Percentiles rank a stretch among this genome's conserved stretches.
These are phyloP conservation scores for Rosa multiflora DNA, from an alignment of 306 rosid species.

Conservation along the genomic window DNA sequence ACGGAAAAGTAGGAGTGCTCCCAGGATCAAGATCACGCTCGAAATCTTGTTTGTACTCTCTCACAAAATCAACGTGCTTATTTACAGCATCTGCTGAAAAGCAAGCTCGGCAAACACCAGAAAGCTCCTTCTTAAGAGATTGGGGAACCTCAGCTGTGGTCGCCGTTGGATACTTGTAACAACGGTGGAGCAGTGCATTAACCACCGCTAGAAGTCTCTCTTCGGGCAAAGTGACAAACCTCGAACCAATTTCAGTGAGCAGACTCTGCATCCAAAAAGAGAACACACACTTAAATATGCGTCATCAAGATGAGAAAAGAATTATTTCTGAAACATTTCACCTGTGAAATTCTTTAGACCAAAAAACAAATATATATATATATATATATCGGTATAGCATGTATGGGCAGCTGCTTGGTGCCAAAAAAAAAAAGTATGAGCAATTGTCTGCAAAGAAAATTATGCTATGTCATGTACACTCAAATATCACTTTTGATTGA, in stretches of 20 bases:
- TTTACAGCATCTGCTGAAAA: constrained; percentile 96
- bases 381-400: neutral
- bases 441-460: neutral
- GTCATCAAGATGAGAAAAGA: constrained; percentile 4
- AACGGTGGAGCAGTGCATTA: constrained; percentile 97
- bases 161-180: constrained; percentile 99
- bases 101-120: constrained; percentile 99
- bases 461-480: neutral
- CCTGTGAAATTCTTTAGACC: neutral
- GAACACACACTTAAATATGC: constrained; percentile 11
- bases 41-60: constrained; percentile 96
- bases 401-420: neutral
- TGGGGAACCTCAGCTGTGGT: constrained; percentile 99
- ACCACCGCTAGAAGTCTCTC: constrained; percentile 99
- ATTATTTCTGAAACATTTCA: neutral
- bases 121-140: constrained; percentile 97
- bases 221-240: constrained; percentile 97
- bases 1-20: constrained; percentile 84
- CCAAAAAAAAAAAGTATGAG: neutral
- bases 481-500: neutral
- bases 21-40: constrained; percentile 99
- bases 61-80: constrained; percentile 97
- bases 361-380: neutral
- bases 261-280: constrained; percentile 52
- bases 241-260: constrained; percentile 96